Percentiles rank a stretch among this genome's conserved stretches.
Conservation (phyloP, 1,284 basidiomycete species). For the Bondarzewia mesenterica region DNA sequence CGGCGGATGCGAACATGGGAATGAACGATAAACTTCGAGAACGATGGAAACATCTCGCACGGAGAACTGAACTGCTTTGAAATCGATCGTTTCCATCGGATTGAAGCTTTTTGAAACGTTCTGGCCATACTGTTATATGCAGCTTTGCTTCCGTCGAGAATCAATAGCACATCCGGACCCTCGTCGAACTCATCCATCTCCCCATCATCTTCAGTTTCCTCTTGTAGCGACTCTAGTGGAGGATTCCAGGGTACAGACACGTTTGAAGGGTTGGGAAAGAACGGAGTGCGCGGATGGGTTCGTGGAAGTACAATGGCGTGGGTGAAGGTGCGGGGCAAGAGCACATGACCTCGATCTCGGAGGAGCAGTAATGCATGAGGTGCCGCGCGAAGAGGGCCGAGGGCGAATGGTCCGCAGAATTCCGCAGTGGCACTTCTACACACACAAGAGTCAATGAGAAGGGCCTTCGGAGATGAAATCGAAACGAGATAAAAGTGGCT, state of each 20-base stretch:
- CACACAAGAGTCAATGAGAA: background rate
- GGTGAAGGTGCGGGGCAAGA: conserved; percentile 6
- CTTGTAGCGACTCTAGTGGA: conserved; percentile 4
- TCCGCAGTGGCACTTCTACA: background rate
- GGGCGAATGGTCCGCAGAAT: conserved; percentile 32
- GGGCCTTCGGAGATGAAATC: background rate
- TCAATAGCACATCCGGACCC: conserved; percentile 57
- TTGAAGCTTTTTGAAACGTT: no score
- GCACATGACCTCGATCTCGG: conserved; percentile 26
- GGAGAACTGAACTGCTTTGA: no score
- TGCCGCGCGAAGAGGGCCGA: conserved; percentile 79
- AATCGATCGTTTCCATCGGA: no score
- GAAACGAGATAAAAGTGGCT: background rate
- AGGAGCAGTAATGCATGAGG: conserved; percentile 79
- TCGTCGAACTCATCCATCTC: conserved; percentile 50
- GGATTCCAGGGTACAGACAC: conserved; percentile 1
- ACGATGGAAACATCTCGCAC: no score
- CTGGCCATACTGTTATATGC: no score
- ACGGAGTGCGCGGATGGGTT: conserved; percentile 11
- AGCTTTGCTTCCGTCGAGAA: no score
- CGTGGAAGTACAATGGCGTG: conserved; percentile 10
- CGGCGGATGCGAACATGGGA: no score
- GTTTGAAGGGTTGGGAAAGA: conserved; percentile 2
- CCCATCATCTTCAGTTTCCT: conserved; percentile 2
- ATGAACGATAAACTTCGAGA: no score